phyloP scores from a whole-genome alignment of 306 rosid species.

The Neltuma alba region DNA sequence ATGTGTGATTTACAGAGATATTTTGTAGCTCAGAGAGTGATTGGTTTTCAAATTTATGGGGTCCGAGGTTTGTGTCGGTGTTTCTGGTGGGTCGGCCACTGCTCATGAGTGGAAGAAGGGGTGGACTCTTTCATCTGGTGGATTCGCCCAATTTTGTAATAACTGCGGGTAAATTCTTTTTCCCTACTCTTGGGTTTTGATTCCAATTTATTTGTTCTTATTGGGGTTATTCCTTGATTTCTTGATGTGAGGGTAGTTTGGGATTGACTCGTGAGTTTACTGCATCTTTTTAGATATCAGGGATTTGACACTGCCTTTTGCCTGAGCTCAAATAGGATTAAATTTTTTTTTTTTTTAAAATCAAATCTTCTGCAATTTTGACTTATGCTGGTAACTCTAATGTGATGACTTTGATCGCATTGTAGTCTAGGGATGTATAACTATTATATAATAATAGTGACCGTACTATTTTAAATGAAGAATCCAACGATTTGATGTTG shows the following conservation, averaged over 20 bases:
- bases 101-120: constrained; percentile 80
- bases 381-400: background rate
- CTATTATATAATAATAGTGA: constrained; percentile 6
- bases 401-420: constrained; percentile 25
- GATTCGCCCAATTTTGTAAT: constrained; percentile 83
- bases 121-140: constrained; percentile 90
- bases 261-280: constrained; percentile 29
- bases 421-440: constrained; percentile 24
- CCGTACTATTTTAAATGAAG: background rate
- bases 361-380: constrained; percentile 28
- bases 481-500: background rate
- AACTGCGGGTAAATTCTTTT: constrained; percentile 77
- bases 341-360: constrained; percentile 1
- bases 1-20: constrained; percentile 33
- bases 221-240: constrained; percentile 33
- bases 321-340: constrained; percentile 22
- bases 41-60: constrained; percentile 68
- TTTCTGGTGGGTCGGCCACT: constrained; percentile 47
- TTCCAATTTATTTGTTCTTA: constrained; percentile 35
- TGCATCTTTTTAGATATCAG: constrained; percentile 22
- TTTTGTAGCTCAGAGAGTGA: constrained; percentile 8
- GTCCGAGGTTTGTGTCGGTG: constrained; percentile 70
- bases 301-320: constrained; percentile 35
- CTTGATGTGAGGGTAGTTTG: constrained; percentile 36
- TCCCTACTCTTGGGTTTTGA: background rate